phyloP scores from a whole-genome alignment of 257 asterid species.

The Penstemon eatonii region DNA sequence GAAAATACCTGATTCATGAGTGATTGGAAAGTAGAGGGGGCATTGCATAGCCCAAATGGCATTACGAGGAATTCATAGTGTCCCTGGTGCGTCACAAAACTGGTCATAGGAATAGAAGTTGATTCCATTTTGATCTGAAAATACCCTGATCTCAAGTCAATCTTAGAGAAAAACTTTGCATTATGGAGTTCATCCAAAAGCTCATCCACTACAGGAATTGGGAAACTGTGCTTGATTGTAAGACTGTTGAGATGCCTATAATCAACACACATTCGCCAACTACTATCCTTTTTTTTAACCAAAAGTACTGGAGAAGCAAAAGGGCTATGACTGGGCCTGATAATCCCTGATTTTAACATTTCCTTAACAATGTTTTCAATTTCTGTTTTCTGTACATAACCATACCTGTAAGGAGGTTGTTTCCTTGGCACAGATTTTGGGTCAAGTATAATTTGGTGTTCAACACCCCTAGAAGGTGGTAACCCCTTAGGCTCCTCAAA shows the following conservation, averaged over 20 bases:
- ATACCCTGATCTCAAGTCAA: background rate
- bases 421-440: background rate
- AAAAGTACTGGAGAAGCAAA: background rate
- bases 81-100: background rate
- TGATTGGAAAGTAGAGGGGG: background rate
- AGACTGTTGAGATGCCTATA: too few relatives aligned
- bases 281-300: background rate
- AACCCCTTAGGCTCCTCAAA: background rate
- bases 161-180: background rate
- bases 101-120: background rate
- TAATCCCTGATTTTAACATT: background rate
- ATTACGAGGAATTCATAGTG: background rate
- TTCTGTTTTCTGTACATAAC: background rate
- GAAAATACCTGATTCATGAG: background rate
- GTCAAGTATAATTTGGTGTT: background rate
- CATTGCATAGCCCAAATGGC: background rate
- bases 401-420: background rate
- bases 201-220: background rate
- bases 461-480: background rate
- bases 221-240: background rate
- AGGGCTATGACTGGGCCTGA: background rate
- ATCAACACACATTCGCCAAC: background rate
- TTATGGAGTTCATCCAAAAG: background rate
- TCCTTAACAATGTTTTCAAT: background rate
- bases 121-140: background rate